Evolutionary conservation across 2,329 filamentous ascomycete genomes (phyloP), one percentile per base, ranked within the genome.

Genomic region (Ophiostoma pallidulum): DNA sequence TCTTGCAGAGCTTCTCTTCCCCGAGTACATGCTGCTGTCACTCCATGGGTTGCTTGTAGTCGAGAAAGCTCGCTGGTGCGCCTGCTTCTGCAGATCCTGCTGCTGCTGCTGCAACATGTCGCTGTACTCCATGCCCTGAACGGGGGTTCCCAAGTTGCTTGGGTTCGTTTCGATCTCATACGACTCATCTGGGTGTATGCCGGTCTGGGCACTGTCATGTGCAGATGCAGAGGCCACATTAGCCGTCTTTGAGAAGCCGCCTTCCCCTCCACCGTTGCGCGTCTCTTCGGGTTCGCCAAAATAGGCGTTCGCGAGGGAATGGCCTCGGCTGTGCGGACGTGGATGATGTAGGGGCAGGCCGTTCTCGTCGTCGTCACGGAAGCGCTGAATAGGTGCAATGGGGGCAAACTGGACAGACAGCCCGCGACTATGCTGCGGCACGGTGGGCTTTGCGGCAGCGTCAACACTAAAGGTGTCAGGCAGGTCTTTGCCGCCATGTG

Each of bases 101-200:
- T 82, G 78, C 51, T 82, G 78, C 20, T 70, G 65, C 44, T 70
- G 66, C 13, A 66, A 58, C 50, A 71, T 65, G 41, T 67, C 64
- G 3, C 64, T 62, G 49, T 75, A 67, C 49, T 74, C 71, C 45
- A 75, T 45, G 67, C 29, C 63, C 50, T 73, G 71, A 14, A 75
- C 64, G 7, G 83, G 82, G 0, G 82, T 84, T 26, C 80, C 83
- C 32, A 83, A 62, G 54, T 86, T 77, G 64, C 82, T 87, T 1
- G 82, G 82, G 57, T 86, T 87, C 1, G 82, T 86, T 58, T 86
- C 79, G 40, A 85, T 74, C 58, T 87, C 82, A 28, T 78, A 80
- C 1, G 72, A 66, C 29, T 82, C 78, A 31, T 78, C 62, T n/a
- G 55, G 58, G 12, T 64, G 51, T 42, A 69, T 63, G 7, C 14